These are phyloP conservation scores for Penicillium digitatum DNA, from an alignment of 2,329 filamentous ascomycete genomes.

Conservation along the genomic window DNA sequence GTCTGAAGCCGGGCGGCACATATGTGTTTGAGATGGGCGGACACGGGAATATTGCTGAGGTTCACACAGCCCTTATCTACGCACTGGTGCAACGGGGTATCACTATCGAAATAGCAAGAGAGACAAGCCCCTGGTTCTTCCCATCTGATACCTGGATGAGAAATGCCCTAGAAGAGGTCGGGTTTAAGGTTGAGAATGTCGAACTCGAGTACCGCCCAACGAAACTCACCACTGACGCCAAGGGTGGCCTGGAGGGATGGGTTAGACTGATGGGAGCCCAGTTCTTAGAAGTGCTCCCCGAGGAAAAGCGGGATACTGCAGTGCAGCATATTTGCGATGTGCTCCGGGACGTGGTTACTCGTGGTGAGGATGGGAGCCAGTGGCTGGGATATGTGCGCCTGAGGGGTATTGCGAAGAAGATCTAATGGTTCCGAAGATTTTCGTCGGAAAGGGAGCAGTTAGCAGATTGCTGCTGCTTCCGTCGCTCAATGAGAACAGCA, in stretches of 20 bases:
- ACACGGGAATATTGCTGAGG: constrained; percentile 63
- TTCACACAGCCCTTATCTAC: constrained; percentile 55
- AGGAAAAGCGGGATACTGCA: constrained; percentile 49
- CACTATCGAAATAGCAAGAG: constrained; percentile 48
- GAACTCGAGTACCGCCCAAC: constrained; percentile 66
- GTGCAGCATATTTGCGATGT: constrained; percentile 55
- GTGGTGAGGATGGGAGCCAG: constrained; percentile 54
- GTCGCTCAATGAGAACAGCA: constrained; percentile 49
- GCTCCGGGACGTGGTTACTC: constrained; percentile 53
- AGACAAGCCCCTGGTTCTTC: constrained; percentile 67
- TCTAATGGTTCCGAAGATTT: constrained; percentile 1
- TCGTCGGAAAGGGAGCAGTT: background rate
- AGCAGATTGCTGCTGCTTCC: constrained; percentile 19
- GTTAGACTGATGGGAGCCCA: constrained; percentile 59
- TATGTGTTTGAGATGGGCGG: constrained; percentile 71
- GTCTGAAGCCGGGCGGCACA: constrained; percentile 53
- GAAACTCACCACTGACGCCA: constrained; percentile 37
- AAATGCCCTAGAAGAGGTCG: constrained; percentile 34
- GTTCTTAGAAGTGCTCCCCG: constrained; percentile 54
- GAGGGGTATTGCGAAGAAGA: constrained; percentile 40
- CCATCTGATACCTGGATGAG: constrained; percentile 60
- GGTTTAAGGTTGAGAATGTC: constrained; percentile 49
- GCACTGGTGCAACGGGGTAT: constrained; percentile 51
- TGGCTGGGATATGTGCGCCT: constrained; percentile 49
- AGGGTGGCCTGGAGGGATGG: constrained; percentile 63